Base-by-base conservation (phyloP, 2,329 filamentous ascomycete species). In the Beauveria sp. region DNA sequence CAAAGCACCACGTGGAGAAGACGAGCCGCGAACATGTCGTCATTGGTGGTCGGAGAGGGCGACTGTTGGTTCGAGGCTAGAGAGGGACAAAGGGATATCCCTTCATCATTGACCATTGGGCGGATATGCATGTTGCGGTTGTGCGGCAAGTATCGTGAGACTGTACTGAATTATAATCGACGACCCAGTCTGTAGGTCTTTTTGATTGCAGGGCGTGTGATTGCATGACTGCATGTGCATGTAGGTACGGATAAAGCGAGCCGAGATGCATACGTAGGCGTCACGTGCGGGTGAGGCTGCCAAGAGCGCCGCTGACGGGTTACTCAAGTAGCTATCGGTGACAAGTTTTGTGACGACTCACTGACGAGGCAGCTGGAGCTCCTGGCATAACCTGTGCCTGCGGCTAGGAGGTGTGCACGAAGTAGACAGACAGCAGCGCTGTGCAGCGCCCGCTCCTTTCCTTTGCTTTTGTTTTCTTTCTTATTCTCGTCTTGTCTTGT, bases 241-340 rank as follows among this genome's bases (percentile, higher is more conserved):
- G 26, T 26, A 20, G 42, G n/a, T 34, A 28, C 8, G 20, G 24
- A 38, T 38, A 6, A 24, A 34, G 26, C 3, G 42, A 22, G 26
- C n/a, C 10, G 40, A 46, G 31, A 46, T 8, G 48, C 46, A 10
- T 60, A 60, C 56, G 56, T 60, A 60, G 46, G 34, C 56, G 48
- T 60, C 56, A 60, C 56, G 56, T 60, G 56, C 18, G 42, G 18
- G 18, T 40, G 38, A 51, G 38, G 48, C 24, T 52, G 48, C 56
- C 48, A 60, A 60, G 56, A 20, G 14, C 56, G 48, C 56, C 48
- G 48, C 56, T 60, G 56, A 59, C 38, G 56, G 48, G 24, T 38
- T 38, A 12, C 31, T 31, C 28, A 34, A 10, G 8, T 31, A 38
- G 34, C 12, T 50, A 58, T 58, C 55, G 31, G 31, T n/a, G 31